These are phyloP conservation scores for Chlorencoelia australis DNA, from an alignment of 2,329 filamentous ascomycete genomes.

Conservation along the genomic window DNA sequence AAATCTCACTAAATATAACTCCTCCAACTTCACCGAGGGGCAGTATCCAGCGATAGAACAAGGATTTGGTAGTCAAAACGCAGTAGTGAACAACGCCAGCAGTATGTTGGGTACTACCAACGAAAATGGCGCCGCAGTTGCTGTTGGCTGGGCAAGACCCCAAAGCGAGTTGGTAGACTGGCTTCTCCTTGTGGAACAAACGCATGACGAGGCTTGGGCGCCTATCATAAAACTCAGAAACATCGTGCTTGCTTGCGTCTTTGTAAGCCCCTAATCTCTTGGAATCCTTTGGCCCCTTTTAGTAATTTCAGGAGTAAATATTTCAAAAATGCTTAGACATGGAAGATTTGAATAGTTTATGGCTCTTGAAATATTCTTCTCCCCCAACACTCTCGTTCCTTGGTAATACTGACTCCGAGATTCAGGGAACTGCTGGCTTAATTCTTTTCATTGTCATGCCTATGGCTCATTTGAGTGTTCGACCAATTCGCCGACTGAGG, in stretches of 20 bases:
- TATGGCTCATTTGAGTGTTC: slow-evolving; percentile 70
- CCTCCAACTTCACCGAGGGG: slow-evolving; percentile 45
- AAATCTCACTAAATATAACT: slow-evolving; percentile 25
- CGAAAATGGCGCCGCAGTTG: slow-evolving; percentile 58
- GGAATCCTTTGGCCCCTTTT: too few relatives aligned
- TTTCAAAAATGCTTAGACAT: too few relatives aligned
- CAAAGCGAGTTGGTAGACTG: slow-evolving; percentile 64
- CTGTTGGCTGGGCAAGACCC: slow-evolving; percentile 70
- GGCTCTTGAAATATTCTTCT: too few relatives aligned
- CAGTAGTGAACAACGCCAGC: slow-evolving; percentile 54
- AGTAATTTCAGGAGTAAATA: too few relatives aligned
- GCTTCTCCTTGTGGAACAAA: slow-evolving; percentile 73
- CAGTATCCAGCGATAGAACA: slow-evolving; percentile 53
- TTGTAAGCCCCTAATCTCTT: too few relatives aligned
- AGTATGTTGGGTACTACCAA: slow-evolving; percentile 60
- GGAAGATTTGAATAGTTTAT: too few relatives aligned
- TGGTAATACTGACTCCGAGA: too few relatives aligned
- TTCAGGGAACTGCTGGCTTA: too few relatives aligned
- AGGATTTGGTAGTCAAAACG: slow-evolving; percentile 44
- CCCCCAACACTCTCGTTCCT: too few relatives aligned
- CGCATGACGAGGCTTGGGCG: slow-evolving; percentile 61
- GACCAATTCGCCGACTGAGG: slow-evolving; percentile 43
- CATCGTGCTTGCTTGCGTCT: slow-evolving; percentile 75
- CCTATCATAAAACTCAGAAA: slow-evolving; percentile 68
- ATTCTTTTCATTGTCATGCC: too few relatives aligned